Base-by-base conservation (phyloP, 225 moss, liverwort and hornwort genomes). In the Sphagnum tenellum region DNA sequence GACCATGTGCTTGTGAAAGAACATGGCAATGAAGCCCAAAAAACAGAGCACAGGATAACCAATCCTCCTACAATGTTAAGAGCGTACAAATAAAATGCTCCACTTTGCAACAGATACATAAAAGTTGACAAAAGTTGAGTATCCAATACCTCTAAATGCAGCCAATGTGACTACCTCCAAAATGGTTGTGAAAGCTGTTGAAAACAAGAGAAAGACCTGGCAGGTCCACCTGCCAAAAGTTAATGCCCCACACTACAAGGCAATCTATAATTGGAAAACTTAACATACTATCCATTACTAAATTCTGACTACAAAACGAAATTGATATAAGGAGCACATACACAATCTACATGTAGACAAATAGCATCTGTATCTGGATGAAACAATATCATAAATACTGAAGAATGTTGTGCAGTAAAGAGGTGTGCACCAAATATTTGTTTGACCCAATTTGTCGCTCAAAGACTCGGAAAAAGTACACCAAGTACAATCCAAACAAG, bases 381-480 rank as follows among this genome's bases (percentile, higher is more conserved):
- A 29, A 29, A 29, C 29, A 29, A 29, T 29, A 29, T 29, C 29
- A 29, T 29, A 0, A 29, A 29, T 29, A 29, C 29, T 29, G 29
- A 29, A 29, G 29, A 29, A 1, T 29, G 29, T 29, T 29, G 0
- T 29, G 29, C 29, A 29, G 29, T 29, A 29, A 29, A 29, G 29
- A 29, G 4, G 11, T 60, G 52, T 77, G 64, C 80, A 95, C 95
- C 84, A 82, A 76, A 70, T 95, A 95, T 69, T 95, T 95, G 73
- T 95, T 95, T 48, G 95, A 95, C 48, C 95, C 95, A 70, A 92
- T 91, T 72, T 95, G 95, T 75, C 95, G 82, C 78, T 95, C 95
- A 72, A 95, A 95, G 13, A 95, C 95, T 89, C 95, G 89, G 73
- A 95, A 95, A 64, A 89, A 92, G 79, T 95, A 95, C 69, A 92